Evolutionary conservation across 164 flowering plant species (phyloP).

Genomic region (Chimonanthus praecox): DNA sequence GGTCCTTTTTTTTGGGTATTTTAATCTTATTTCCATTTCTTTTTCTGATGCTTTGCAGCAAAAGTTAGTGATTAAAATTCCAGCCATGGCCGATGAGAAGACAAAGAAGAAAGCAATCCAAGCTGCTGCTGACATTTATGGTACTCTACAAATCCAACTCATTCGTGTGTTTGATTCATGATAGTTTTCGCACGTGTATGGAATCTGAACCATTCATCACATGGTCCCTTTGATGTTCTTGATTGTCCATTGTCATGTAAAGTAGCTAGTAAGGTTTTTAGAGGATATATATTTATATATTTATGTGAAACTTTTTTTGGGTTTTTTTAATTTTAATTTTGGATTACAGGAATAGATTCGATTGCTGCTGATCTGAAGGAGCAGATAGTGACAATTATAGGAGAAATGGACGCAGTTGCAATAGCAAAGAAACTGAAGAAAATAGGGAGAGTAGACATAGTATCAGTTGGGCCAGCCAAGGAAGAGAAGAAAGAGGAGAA

Average conservation of each 20-base stretch:
- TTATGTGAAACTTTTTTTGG: not conserved
- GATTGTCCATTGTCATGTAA: too few relatives aligned
- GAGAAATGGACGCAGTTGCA: constrained; percentile 74
- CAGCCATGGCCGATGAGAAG: constrained; percentile 87
- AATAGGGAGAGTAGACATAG: constrained; percentile 63
- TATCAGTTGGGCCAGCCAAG: constrained; percentile 92
- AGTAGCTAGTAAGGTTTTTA: not conserved
- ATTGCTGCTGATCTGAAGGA: constrained; percentile 83
- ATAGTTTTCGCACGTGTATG: too few relatives aligned
- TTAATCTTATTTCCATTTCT: not conserved
- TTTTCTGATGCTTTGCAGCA: constrained; percentile 24
- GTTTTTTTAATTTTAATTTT: not conserved
- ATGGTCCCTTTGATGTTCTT: too few relatives aligned
- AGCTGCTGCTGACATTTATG: constrained; percentile 85
- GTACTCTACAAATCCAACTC: constrained; percentile 22
- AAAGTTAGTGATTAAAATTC: constrained; percentile 75
- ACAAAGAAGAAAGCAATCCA: constrained; percentile 92
- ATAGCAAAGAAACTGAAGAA: constrained; percentile 76
- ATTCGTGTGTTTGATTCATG: too few relatives aligned
- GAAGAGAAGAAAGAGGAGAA: constrained; percentile 44
- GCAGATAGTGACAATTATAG: constrained; percentile 75
- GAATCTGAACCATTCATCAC: too few relatives aligned
- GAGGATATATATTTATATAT: not conserved
- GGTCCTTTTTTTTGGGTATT: not conserved
- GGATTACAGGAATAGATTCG: constrained; percentile 72